Conservation (phyloP, 495 filamentous ascomycete genomes). For the Rhypophila decipiens region DNA sequence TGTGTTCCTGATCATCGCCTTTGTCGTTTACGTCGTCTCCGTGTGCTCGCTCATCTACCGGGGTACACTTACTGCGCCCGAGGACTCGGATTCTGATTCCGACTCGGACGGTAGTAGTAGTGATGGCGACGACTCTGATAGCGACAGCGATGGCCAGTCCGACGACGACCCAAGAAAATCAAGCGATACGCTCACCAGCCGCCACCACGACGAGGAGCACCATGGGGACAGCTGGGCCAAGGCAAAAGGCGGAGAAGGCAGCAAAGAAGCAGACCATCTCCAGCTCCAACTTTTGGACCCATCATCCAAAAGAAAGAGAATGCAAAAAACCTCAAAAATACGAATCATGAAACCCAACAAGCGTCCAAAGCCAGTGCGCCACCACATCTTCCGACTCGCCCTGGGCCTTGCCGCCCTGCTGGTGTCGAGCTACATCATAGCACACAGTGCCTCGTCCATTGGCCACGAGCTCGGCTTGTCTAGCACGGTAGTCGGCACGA, state of each 20-base stretch:
- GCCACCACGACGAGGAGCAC: conserved; percentile 5
- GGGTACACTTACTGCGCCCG: conserved; percentile 33
- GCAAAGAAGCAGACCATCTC: too few species aligned
- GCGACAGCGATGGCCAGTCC: conserved; percentile 17
- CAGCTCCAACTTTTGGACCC: conserved; percentile 1
- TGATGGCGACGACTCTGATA: conserved; percentile 22
- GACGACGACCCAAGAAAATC: neutral
- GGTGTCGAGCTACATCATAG: conserved; percentile 43
- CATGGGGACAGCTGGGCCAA: conserved; percentile 1
- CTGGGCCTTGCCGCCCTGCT: conserved; percentile 43
- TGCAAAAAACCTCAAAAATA: conserved; percentile 4
- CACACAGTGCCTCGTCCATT: conserved; percentile 34
- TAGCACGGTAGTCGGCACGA: conserved; percentile 44
- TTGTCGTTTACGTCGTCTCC: conserved; percentile 42
- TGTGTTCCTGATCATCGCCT: conserved; percentile 33
- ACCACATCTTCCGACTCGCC: conserved; percentile 40
- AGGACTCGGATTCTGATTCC: conserved; percentile 19
- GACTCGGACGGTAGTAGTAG: conserved; percentile 28
- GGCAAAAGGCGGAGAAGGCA: neutral
- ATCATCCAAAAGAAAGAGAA: neutral
- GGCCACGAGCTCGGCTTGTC: conserved; percentile 36
- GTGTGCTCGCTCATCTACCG: conserved; percentile 40
- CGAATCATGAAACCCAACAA: neutral
- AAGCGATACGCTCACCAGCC: neutral
- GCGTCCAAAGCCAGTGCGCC: conserved; percentile 13